Evolutionary conservation across 768 basidiomycete genomes (phyloP).

Genomic region (Aureoboletus auriporus): DNA sequence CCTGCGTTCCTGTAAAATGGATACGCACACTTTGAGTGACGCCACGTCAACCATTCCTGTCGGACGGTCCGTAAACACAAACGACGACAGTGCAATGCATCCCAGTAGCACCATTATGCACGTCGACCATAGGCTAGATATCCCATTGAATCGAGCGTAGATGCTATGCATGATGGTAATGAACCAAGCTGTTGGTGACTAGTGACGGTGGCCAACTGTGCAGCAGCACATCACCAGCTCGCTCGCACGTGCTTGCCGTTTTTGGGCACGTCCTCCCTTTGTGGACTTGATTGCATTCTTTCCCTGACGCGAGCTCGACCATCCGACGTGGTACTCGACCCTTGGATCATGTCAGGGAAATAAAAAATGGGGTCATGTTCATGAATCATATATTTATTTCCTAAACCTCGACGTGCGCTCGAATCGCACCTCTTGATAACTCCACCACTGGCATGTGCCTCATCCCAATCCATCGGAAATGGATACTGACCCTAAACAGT

Average conservation of each 20-base stretch:
- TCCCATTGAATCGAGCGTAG: slow-evolving; percentile 67
- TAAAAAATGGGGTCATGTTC: slow-evolving; percentile 6
- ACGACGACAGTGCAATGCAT: slow-evolving; percentile 70
- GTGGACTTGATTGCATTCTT: too few species aligned
- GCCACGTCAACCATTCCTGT: slow-evolving; percentile 55
- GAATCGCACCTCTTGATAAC: slow-evolving; percentile 6
- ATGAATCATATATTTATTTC: background rate
- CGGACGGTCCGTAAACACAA: slow-evolving; percentile 57
- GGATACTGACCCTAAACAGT: slow-evolving; percentile 18
- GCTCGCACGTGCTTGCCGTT: slow-evolving; percentile 1
- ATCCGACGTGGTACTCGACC: background rate
- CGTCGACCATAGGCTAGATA: slow-evolving; percentile 68
- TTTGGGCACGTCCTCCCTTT: background rate
- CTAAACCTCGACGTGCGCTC: background rate
- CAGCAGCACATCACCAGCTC: too few species aligned
- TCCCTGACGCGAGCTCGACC: too few species aligned
- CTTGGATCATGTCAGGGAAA: background rate
- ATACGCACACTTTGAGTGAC: slow-evolving; percentile 62
- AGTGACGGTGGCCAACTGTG: too few species aligned
- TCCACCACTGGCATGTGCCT: background rate
- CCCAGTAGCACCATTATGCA: slow-evolving; percentile 70
- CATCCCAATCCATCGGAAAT: slow-evolving; percentile 18
- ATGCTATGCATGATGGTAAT: slow-evolving; percentile 58
- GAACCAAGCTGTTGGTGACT: background rate
- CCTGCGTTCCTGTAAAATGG: too few species aligned